Percentiles rank a stretch among this genome's conserved stretches.
Conservation (phyloP, 148 eudicot genomes). For the Fagopyrum tataricum region DNA sequence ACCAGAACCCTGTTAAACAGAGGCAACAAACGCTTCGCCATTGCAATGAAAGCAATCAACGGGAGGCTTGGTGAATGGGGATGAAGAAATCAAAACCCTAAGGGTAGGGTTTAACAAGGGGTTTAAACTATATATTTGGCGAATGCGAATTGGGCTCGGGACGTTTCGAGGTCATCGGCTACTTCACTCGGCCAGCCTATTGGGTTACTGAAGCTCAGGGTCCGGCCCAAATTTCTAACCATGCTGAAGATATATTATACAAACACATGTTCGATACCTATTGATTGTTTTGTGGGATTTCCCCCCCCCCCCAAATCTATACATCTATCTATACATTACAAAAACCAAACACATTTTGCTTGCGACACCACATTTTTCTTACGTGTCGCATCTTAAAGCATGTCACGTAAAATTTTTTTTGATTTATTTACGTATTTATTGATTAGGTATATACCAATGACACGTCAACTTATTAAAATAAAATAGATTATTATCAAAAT, state of each 20-base stretch:
- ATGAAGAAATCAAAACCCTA: conserved; percentile 7
- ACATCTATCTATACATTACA: no score
- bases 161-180: neutral
- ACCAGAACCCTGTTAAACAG: conserved; percentile 38
- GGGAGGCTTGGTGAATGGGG: neutral
- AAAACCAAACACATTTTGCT: no score
- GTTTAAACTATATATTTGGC: neutral
- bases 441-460: no score
- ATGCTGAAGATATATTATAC: neutral
- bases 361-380: no score
- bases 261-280: no score
- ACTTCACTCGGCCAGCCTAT: neutral
- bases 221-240: neutral
- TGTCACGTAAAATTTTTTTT: no score
- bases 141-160: neutral
- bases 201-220: neutral
- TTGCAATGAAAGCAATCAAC: neutral
- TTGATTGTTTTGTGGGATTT: no score
- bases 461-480: no score
- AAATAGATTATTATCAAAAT: no score
- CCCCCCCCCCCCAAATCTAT: no score
- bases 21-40: conserved; percentile 42
- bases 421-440: no score
- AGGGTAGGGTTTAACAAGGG: conserved; percentile 5
- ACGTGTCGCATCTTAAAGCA: no score